These are phyloP conservation scores for Skeletonema costatum DNA, from an alignment of 108 stramenopile genomes.

Conservation along the genomic window DNA sequence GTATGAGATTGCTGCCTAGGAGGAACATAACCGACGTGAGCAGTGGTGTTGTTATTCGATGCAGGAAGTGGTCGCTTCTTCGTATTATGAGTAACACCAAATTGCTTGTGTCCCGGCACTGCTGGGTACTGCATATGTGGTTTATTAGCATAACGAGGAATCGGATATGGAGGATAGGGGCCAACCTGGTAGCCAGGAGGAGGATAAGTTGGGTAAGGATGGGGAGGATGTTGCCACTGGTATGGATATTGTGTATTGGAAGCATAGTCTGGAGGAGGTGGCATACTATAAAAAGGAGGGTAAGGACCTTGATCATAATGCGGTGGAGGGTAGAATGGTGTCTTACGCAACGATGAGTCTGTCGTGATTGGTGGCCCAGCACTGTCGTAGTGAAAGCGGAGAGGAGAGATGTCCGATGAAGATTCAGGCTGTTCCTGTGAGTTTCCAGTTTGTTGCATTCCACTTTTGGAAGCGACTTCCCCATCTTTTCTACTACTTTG, in stretches of 20 bases:
- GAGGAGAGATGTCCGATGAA: not conserved
- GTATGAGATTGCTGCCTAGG: conserved; percentile 5
- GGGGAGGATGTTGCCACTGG: conserved; percentile 8
- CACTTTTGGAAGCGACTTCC: not conserved
- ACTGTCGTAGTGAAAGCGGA: not conserved
- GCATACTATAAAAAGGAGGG: not conserved
- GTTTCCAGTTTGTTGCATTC: no score
- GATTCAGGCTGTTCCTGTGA: not conserved
- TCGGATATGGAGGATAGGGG: not conserved
- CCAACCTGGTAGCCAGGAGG: not conserved
- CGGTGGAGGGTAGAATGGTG: not conserved
- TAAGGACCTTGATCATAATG: not conserved
- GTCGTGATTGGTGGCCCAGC: not conserved
- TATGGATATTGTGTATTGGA: not conserved
- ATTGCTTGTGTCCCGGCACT: not conserved
- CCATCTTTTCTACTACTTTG: not conserved
- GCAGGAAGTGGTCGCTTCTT: not conserved
- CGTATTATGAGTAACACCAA: not conserved
- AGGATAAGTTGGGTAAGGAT: conserved; percentile 1
- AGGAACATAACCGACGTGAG: not conserved
- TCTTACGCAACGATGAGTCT: not conserved
- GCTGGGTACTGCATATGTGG: not conserved
- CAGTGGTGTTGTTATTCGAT: not conserved
- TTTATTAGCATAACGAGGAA: not conserved
- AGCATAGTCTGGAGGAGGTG: not conserved